phyloP scores from a whole-genome alignment of 2,329 filamentous ascomycete genomes.

The Kalaharituber pfeilii region DNA sequence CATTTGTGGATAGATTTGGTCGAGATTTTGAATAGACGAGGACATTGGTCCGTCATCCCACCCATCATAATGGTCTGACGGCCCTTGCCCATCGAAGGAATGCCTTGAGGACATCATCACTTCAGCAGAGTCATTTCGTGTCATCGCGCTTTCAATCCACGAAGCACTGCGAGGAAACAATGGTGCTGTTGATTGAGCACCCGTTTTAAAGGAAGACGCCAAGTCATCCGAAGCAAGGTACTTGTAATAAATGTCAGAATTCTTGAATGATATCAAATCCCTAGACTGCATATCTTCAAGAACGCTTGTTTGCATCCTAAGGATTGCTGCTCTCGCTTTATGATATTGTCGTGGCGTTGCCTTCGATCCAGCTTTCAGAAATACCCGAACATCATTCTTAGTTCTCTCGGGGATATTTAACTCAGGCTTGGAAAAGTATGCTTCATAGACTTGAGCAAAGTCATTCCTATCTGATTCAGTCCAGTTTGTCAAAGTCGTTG shows the following conservation, averaged over 20 bases:
- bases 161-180: conserved; percentile 13
- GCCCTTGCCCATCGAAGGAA: conserved; percentile 17
- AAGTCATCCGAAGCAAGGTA: conserved; percentile 52
- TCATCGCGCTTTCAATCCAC: conserved; percentile 7
- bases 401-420: conserved; percentile 57
- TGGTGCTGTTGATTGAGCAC: background rate
- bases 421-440: conserved; percentile 68
- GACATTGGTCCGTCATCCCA: conserved; percentile 29
- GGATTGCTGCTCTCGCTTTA: conserved; percentile 59
- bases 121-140: conserved; percentile 2
- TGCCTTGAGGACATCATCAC: conserved; percentile 15
- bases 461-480: conserved; percentile 71
- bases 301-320: conserved; percentile 65
- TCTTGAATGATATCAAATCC: conserved; percentile 73
- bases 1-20: conserved; percentile 47
- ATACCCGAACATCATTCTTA: conserved; percentile 53
- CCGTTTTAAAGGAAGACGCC: conserved; percentile 3
- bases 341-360: conserved; percentile 71
- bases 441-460: conserved; percentile 77
- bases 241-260: conserved; percentile 89
- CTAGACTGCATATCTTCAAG: conserved; percentile 68
- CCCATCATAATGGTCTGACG: conserved; percentile 7
- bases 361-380: conserved; percentile 57
- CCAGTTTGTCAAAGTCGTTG: conserved; percentile 44
- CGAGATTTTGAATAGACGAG: conserved; percentile 65